Percentiles rank a stretch among this genome's conserved stretches.
phyloP scores from a whole-genome alignment of 495 filamentous ascomycete species.

The Endocarpon pusillum region DNA sequence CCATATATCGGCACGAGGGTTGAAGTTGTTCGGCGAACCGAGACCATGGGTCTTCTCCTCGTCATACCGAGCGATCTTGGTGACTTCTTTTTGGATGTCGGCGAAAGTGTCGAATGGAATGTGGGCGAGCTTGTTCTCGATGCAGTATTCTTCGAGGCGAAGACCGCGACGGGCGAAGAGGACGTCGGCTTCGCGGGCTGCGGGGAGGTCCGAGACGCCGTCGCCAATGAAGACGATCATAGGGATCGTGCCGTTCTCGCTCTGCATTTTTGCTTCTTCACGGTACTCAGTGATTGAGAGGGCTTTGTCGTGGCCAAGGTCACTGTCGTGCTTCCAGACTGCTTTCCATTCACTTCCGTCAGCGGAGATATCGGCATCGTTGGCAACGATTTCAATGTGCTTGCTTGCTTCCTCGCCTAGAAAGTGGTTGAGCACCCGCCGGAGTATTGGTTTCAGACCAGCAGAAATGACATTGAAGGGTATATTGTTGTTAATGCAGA shows the following conservation, averaged over 20 bases:
- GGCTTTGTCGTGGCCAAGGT: conserved; percentile 57
- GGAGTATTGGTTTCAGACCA: conserved; percentile 48
- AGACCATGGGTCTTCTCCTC: conserved; percentile 45
- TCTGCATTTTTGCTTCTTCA: conserved; percentile 29
- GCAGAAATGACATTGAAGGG: conserved; percentile 62
- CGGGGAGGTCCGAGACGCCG: conserved; percentile 59
- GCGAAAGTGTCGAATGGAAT: conserved; percentile 50
- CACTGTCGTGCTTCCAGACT: conserved; percentile 50
- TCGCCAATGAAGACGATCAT: conserved; percentile 65
- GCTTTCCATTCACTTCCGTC: conserved; percentile 51
- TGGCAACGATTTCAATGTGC: conserved; percentile 54
- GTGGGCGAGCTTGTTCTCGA: conserved; percentile 44
- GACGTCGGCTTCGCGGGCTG: conserved; percentile 57
- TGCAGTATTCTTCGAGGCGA: conserved; percentile 54
- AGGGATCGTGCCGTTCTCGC: conserved; percentile 44
- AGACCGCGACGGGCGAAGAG: conserved; percentile 56
- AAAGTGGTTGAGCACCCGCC: conserved; percentile 44
- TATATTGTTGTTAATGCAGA: conserved; percentile 45
- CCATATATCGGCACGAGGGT: conserved; percentile 59
- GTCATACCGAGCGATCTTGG: conserved; percentile 41
- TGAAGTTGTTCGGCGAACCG: conserved; percentile 46
- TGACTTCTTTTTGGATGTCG: conserved; percentile 48
- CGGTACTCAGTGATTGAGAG: conserved; percentile 45
- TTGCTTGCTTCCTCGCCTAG: conserved; percentile 40
- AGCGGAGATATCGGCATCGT: conserved; percentile 42